These are phyloP conservation scores for Alnus rubra DNA, from an alignment of 306 rosid genomes.

Conservation along the genomic window DNA sequence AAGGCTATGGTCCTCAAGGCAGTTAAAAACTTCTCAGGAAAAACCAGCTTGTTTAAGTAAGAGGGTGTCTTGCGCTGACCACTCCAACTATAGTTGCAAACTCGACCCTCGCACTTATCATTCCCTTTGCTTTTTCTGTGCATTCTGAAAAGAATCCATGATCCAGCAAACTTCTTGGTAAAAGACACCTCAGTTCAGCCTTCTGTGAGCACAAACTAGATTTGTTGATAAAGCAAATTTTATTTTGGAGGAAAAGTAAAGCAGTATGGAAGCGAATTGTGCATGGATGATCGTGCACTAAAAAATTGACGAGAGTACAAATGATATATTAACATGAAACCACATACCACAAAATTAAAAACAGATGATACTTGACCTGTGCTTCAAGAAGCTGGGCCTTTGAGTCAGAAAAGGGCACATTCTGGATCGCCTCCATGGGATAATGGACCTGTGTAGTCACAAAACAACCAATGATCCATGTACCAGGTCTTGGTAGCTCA, in stretches of 20 bases:
- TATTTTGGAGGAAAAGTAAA: background rate
- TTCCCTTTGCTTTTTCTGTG: constrained; percentile 40
- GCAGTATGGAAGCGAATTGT: background rate
- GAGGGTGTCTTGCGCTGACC: constrained; percentile 84
- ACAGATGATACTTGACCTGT: constrained; percentile 54
- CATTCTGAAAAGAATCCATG: constrained; percentile 63
- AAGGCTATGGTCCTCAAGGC: constrained; percentile 87
- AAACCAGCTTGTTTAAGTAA: constrained; percentile 68
- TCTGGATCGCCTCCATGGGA: constrained; percentile 77
- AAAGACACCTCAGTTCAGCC: constrained; percentile 86
- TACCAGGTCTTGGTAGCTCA: constrained; percentile 12
- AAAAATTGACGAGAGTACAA: constrained; percentile 6
- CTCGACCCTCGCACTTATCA: constrained; percentile 34
- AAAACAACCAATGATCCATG: constrained; percentile 14
- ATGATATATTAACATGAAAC: constrained; percentile 14
- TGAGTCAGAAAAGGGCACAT: constrained; percentile 56
- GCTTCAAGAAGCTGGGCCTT: constrained; percentile 85
- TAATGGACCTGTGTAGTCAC: constrained; percentile 69
- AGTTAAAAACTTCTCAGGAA: constrained; percentile 78
- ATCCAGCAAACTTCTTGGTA: constrained; percentile 71
- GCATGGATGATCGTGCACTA: background rate
- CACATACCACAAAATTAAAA: constrained; percentile 7
- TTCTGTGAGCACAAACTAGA: constrained; percentile 54
- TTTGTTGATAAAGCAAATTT: background rate
- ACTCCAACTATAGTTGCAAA: constrained; percentile 84